Evolutionary conservation across 768 basidiomycete species (phyloP), one percentile per base, ranked within the genome.

Genomic region (Xerocomellus intermedius): DNA sequence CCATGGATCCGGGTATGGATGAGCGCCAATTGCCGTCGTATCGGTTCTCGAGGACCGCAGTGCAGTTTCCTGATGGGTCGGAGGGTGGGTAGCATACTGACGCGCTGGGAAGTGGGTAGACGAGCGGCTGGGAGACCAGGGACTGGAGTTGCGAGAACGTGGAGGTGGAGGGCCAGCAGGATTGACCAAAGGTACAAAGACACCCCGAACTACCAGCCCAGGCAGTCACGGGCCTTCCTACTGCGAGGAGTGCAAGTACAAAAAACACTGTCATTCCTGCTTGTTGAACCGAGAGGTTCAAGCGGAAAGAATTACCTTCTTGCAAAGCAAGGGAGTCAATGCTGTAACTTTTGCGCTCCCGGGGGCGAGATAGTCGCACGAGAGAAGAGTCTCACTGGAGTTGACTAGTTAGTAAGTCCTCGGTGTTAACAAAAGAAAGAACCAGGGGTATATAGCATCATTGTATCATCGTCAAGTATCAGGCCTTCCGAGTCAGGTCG

Each of bases 1-100:
- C 69, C 72, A 75, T 74, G 1, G 75, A 67, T 3, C 79, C 78
- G 8, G 78, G 61, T 16, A 74, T 66, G 26, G 72, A 65, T 0
- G 78, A 57, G 1, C 77, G 75, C 78, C 78, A 80, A 45, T 50
- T 65, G 0, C 75, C 75, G 35, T 79, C 65, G 6, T 9, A 6
- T 54, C 69, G 70, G 8, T 68, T 63, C 2, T 57, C 52, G 5
- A 52, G 42, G 10, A 76, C 69, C 0, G 61, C 71, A 0, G 65
- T 56, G 55, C 79, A 80, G 42, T 76, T 75, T 1, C 70, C 73
- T 5, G 73, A 73, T 3, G 73, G 69, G 12, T 61, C 13, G 1
- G 54, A 55, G 2, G 43, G 21, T 0, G 52, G 56, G 26, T 47
- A 69, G 33, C 52, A 72, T 32, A 12, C 55, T n/a, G 32, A 75